These are phyloP conservation scores for Vaucheria bursata DNA, from an alignment of 352 stramenopile genomes.

Conservation along the genomic window DNA sequence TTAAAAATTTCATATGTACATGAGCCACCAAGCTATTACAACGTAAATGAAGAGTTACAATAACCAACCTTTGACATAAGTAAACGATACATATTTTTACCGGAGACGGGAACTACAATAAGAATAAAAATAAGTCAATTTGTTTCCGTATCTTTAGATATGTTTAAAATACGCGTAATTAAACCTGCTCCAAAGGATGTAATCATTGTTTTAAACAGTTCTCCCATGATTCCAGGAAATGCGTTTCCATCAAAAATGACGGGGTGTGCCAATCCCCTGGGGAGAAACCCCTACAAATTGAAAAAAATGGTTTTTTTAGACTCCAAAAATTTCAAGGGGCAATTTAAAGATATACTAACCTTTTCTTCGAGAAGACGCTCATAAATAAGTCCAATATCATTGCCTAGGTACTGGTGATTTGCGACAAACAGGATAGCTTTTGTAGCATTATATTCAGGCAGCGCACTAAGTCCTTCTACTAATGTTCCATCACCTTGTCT, in stretches of 20 bases:
- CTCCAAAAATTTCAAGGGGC: background rate
- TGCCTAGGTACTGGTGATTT: background rate
- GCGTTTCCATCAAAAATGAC: background rate
- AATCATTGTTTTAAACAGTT: background rate
- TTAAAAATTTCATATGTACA: too few species aligned
- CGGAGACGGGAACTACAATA: constrained; percentile 1
- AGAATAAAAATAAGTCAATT: too few species aligned
- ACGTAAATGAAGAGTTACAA: too few species aligned
- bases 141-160: too few species aligned
- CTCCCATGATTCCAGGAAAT: background rate
- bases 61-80: background rate
- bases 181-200: background rate
- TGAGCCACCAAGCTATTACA: too few species aligned
- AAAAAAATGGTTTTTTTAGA: background rate
- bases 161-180: background rate
- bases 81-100: background rate
- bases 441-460: background rate
- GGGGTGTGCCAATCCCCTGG: background rate
- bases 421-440: background rate
- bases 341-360: background rate
- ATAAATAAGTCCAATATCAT: background rate
- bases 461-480: background rate
- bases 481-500: background rate
- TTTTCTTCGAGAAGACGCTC: background rate
- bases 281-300: background rate